Evolutionary conservation across 1,139 yeast genomes (phyloP), one percentile per base, ranked within the genome.

Genomic region (Hansenula lynferdii): DNA sequence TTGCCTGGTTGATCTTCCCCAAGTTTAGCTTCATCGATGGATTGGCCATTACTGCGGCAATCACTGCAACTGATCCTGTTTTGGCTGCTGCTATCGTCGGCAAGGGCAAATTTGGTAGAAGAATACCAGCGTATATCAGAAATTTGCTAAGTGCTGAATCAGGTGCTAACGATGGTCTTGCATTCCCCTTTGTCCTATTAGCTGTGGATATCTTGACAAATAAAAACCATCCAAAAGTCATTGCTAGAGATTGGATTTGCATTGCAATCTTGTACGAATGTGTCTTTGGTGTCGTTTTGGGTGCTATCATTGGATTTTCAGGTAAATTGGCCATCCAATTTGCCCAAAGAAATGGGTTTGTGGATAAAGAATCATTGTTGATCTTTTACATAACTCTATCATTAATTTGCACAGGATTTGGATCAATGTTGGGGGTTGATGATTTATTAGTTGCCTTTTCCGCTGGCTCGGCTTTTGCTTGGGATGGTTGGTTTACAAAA

Each of bases 41-140:
- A 0, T 50, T 67, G 21, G 55, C 66, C 17, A 54, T 67, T n/a
- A 65, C 65, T 11, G 64, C 67, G 3, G 64, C 70, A 22, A 60
- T 68, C 25, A 68, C 72, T 1, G 70, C 72, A 4, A 68, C 73
- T 0, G 73, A 69, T 48, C 74, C 73, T 1, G 70, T 69, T 1
- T 49, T 69, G 27, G 61, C 68, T 21, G 69, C 67, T 28, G 65
- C 70, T 9, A 59, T 69, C 29, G 69, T 68, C 27, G 61, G 62
- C 1, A 62, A 62, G 35, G 72, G 72, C 16, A 57, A 58, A 36
- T 69, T 66, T 43, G 68, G 71, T 4, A 63, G 66, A 39, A 53
- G 55, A 31, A 60, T 65, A n/a, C 51, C 64, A 1, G 44, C 48
- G 12, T 40, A 51, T 15, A 43, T 65, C 6, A 54, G 60, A 35